Base-by-base conservation (phyloP, 495 filamentous ascomycete species). In the Astrocystis sublimbata region DNA sequence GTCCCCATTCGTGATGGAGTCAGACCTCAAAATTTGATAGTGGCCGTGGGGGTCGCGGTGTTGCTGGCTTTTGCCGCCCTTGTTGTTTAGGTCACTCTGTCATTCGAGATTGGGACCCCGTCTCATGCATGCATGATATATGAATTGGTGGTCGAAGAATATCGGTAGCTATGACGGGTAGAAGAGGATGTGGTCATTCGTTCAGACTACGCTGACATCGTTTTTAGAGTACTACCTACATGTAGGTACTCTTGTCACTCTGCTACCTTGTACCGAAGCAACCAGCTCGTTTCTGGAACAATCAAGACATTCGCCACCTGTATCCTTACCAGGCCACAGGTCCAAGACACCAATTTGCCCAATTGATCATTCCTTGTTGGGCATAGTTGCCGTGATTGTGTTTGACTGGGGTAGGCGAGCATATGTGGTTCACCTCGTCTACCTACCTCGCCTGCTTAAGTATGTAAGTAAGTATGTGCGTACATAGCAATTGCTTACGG, bases 81-180 rank as follows among this genome's bases (percentile, higher is more conserved):
- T 35, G 24, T 58, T 45, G 41, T 19, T 45, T 33, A n/a, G n/a
- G 36, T 46, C 12, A 17, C 17, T 35, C 54, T 17, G 24, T 12
- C 31, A n/a, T 30, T 43, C n/a, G 38, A 19, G 36, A 28, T 15
- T 43, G 38, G 23, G n/a, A 28, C 21, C 19, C n/a, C 24, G 19
- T 19, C 15, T 3, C 24, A 23, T 38, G 19, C 12, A 43, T 45
- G 46, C 7, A 49, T 10, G 28, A 17, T 23, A 45, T 12, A 45
- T 57, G 38, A 57, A 26, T 57, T 57, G 40, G 40, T 17, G n/a
- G 21, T 33, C 38, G 38, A 28, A 31, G 19, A 56, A 45, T 43
- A 45, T 45, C 40, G 40, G 40, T 45, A 45, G n/a, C n/a, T n/a
- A n/a, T n/a, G n/a, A n/a, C n/a, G n/a, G n/a, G n/a, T n/a, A n/a